phyloP scores from a whole-genome alignment of 177 flowering plant species.

The Tripterygium wilfordii region DNA sequence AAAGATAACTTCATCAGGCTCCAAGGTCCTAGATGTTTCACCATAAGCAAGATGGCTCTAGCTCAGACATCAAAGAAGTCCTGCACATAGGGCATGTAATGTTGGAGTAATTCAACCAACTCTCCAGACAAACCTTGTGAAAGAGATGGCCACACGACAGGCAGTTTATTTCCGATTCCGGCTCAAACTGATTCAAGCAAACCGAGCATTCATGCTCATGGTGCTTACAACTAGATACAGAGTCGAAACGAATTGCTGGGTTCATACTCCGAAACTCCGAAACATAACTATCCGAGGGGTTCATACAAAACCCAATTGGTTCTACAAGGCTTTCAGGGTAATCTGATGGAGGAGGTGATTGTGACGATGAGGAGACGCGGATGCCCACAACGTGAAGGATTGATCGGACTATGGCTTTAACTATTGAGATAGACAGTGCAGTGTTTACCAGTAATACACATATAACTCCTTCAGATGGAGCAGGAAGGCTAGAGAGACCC shows the following conservation, averaged over 20 bases:
- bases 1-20: not conserved
- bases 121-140: slow-evolving; percentile 56
- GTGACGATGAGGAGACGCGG: slow-evolving; percentile 24
- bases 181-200: slow-evolving; percentile 48
- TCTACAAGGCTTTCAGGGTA: slow-evolving; percentile 21
- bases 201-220: slow-evolving; percentile 53
- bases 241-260: slow-evolving; percentile 34
- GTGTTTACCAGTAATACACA: slow-evolving; percentile 55
- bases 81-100: slow-evolving; percentile 67
- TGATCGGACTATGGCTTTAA: slow-evolving; percentile 48
- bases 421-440: slow-evolving; percentile 46
- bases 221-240: slow-evolving; percentile 12
- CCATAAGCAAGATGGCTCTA: slow-evolving; percentile 23
- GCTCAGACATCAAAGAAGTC: slow-evolving; percentile 42
- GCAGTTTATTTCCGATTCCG: slow-evolving; percentile 49
- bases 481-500: slow-evolving; percentile 64
- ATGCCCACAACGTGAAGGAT: slow-evolving; percentile 54
- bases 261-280: slow-evolving; percentile 39
- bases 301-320: slow-evolving; percentile 10
- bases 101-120: slow-evolving; percentile 62
- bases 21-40: slow-evolving; percentile 4
- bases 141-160: slow-evolving; percentile 64
- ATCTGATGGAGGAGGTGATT: slow-evolving; percentile 20
- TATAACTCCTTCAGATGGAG: slow-evolving; percentile 65
- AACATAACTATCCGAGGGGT: slow-evolving; percentile 23